Conservation (phyloP, 192 early-diverging fungal species). For the Entomortierella beljakovae region DNA sequence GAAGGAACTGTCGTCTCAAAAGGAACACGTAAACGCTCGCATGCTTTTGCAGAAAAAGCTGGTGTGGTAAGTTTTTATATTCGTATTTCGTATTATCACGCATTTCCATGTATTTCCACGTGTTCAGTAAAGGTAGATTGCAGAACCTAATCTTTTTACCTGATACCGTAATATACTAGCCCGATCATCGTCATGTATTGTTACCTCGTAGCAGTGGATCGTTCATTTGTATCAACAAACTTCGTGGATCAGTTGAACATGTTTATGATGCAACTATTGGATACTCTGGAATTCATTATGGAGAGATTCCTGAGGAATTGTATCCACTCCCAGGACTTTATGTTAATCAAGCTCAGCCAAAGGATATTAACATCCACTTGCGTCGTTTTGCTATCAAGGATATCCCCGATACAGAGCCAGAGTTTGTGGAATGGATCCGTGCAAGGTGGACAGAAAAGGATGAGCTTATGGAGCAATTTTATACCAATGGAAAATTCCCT, state of each 20-base stretch:
- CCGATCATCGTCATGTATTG: constrained; percentile 76
- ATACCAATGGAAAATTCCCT: constrained; percentile 78
- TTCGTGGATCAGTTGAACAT: constrained; percentile 75
- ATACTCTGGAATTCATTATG: constrained; percentile 78
- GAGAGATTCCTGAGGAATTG: constrained; percentile 85
- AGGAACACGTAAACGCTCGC: constrained; percentile 74
- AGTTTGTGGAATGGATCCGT: constrained; percentile 82
- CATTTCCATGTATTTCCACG: too few species aligned
- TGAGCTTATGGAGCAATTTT: constrained; percentile 81
- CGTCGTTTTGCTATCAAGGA: constrained; percentile 71
- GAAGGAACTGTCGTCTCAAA: constrained; percentile 94
- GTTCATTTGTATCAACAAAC: constrained; percentile 73
- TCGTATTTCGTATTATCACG: too few species aligned
- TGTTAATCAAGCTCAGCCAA: constrained; percentile 76
- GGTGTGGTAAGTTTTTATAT: constrained; percentile 59
- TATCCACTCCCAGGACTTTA: constrained; percentile 85
- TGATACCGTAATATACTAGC: constrained; percentile 36
- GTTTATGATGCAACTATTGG: constrained; percentile 93
- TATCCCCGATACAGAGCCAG: constrained; percentile 77
- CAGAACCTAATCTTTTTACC: not conserved
- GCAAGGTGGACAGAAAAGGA: constrained; percentile 89
- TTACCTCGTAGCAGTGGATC: constrained; percentile 90
- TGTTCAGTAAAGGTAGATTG: too few species aligned
- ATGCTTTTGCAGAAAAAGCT: constrained; percentile 77
- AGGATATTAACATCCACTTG: constrained; percentile 86